Base-by-base conservation (phyloP, 768 basidiomycete genomes). In the Pisolithus microcarpus region DNA sequence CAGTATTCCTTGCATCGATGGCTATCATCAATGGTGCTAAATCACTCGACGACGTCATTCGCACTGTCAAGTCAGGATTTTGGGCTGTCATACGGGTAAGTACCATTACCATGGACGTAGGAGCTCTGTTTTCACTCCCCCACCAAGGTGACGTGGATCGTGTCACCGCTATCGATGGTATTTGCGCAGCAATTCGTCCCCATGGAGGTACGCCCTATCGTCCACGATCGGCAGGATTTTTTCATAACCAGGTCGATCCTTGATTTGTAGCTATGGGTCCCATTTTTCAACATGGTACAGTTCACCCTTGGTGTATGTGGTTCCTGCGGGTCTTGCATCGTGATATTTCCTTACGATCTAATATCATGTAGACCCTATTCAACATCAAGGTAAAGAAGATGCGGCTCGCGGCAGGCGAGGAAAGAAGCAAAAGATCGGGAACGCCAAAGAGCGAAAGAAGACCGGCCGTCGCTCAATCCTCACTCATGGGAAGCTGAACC, bases 1-100 rank as follows among this genome's bases (percentile, higher is more conserved):
- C 54, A 85, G 89, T 78, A 4, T 90, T 80, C 66, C 75, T 94
- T 30, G 74, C 85, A 0, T 87, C 81, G 23, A 86, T 90, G 81
- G 87, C 91, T 1, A 65, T 92, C 34, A 91, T 94, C 55, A 84
- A 84, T 52, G 91, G 91, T 36, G 87, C 88, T 16, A 79, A 75
- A 56, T 80, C 84, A 8, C 55, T 77, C 7, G 75, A 81, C 36
- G 82, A 85, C 23, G 72, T 93, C 44, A 56, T 76, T 43, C 80
- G 76, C 60, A 84, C 85, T 1, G 78, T 92, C 30, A 83, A 78
- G 63, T 75, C 67, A 16, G 87, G 88, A 18, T 90, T 90, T 72
- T 75, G 85, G 62, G 67, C 79, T 21, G 86, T 90, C 51, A 75
- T 91, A 50, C 72, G 80, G 65, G 89, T 91, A 57, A 51, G 78